Evolutionary conservation across 352 stramenopile genomes (phyloP).

Genomic region (Globisporangium apiculatum): DNA sequence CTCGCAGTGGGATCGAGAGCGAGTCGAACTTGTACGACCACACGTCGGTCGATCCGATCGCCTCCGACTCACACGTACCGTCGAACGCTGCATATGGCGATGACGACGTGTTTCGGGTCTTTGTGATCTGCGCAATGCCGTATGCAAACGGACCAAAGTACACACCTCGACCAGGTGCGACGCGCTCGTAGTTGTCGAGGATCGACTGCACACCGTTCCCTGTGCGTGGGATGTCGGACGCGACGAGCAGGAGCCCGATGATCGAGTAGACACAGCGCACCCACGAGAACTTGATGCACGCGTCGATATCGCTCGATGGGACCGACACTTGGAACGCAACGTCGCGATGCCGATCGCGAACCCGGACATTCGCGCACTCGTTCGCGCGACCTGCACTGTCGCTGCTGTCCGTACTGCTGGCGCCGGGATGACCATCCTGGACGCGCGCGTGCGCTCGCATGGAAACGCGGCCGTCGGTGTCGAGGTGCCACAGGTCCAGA

Average conservation of each 20-base stretch:
- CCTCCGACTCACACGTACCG: background rate
- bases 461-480: no score
- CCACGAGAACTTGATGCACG: slow-evolving; percentile 20
- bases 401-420: no score
- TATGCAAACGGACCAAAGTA: slow-evolving; percentile 45
- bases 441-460: no score
- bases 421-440: no score
- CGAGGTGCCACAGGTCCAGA: no score
- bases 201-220: slow-evolving; percentile 18
- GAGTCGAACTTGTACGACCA: slow-evolving; percentile 41
- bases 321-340: no score
- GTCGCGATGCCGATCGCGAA: no score
- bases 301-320: slow-evolving; percentile 16
- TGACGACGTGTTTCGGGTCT: background rate
- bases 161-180: slow-evolving; percentile 23
- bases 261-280: slow-evolving; percentile 23
- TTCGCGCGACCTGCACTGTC: no score
- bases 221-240: slow-evolving; percentile 41
- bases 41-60: background rate
- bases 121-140: slow-evolving; percentile 20
- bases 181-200: slow-evolving; percentile 9
- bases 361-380: no score
- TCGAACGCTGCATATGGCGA: background rate
- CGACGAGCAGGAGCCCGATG: slow-evolving; percentile 22
- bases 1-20: slow-evolving; percentile 16